Base-by-base conservation (phyloP, 2,329 filamentous ascomycete species). In the Sporothrix brunneoviolacea region DNA sequence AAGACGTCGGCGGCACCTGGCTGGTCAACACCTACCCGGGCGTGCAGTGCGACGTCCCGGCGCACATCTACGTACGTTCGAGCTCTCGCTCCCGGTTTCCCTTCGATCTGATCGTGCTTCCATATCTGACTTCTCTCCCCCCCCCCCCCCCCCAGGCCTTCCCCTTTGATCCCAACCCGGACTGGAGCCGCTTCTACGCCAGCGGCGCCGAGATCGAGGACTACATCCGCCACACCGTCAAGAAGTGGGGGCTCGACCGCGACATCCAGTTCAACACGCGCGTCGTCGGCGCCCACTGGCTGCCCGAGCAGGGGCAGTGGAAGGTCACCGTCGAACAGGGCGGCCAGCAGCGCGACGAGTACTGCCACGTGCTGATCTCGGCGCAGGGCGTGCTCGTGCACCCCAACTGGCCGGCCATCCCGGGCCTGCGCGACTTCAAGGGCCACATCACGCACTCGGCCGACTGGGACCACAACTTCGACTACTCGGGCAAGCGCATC, bases 1-100 rank as follows among this genome's bases (percentile, higher is more conserved):
- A 48, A 7, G 64, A 65, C 33, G 56, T 66, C 30, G 63, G 61
- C 3, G 62, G 62, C 5, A 65, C 64, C 1, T 65, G 63, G 63
- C 35, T 65, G 3, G 62, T 58, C 6, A 65, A 65, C 44, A 51
- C 57, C 27, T 61, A 61, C 39, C 59, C 58, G 1, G 59, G 59
- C 6, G 58, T 61, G 27, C 52, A 55, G 16, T 60, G 58, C 46
- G 58, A 59, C 30, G 57, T 59, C 16, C 59, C 59, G 7, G 54
- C 59, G 12, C 60, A 61, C 46, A 48, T 48, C n/a, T 48, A 40
- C 15, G 36, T 39, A 22, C 4, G 36, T 18, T 22, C 7, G 22
- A 8, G n/a, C 36, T 3, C 18, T 22, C n/a, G 18, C 35, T 18
- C 35, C 16, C 3, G n/a, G 35, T 6, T 15, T 9, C 19, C 8